Evolutionary conservation across 192 early-diverging fungal genomes (phyloP), one percentile per base, ranked within the genome.

Genomic region (Mortierella claussenii): DNA sequence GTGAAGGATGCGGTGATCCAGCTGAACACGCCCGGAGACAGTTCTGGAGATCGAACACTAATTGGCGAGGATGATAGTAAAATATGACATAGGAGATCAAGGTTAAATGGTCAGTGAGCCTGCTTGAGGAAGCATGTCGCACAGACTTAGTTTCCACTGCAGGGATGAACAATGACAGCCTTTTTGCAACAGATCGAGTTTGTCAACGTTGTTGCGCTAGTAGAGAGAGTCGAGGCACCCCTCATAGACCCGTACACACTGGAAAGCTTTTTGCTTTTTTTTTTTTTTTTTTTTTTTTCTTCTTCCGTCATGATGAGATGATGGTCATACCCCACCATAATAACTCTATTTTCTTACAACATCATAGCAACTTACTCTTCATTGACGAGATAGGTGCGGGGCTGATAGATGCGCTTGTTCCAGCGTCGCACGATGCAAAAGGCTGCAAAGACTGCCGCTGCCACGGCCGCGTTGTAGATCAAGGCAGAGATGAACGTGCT

Each of bases 401-500:
- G 92, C 40, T 87, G 82, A 51, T 94, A 96, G 40, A 91, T 84
- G 17, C 82, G 80, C 21, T 82, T 85, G 44, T 86, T 81, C 31
- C 83, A 82, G 7, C 57, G 58, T 7, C 94, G 81, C 5, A 92
- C 73, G 21, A 95, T 55, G 60, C 81, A 81, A 78, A 97, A 95
- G 21, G 80, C 63, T 4, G 84, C 13, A 67, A 88, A 84, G 34
- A 93, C 59, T 4, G 30, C 70, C 13, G 83, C 43, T n/a, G 85
- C 85, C 1, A 92, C 34, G 7, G 59, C 82, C 1, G 63, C 75
- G 68, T 95, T 96, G 75, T 94, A 91, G 28, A 85, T 43, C n/a
- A 95, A 56, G 5, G 95, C 88, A 17, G 92, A 87, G 9, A 82
- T 59, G 65, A 96, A 94, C 12, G 89, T 86, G 37, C 69, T 68